Conservation (phyloP, 306 rosid genomes). For the Potentilla sterilis region DNA sequence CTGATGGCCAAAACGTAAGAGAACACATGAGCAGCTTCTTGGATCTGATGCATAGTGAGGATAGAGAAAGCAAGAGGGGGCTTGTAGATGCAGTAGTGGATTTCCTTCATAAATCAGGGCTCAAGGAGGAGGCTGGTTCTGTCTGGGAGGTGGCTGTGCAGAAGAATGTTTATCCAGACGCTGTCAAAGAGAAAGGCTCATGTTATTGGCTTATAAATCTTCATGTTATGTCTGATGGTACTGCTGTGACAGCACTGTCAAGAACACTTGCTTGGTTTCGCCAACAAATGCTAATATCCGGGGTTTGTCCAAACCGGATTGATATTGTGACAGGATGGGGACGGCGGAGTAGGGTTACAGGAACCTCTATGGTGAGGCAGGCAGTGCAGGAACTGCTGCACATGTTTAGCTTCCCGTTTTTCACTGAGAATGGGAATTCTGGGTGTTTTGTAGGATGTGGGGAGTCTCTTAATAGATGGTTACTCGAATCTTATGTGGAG, state of each 20-base stretch:
- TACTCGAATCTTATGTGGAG: conserved; percentile 77
- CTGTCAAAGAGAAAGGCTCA: conserved; percentile 72
- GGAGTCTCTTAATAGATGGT: conserved; percentile 81
- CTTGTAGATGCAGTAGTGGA: conserved; percentile 97
- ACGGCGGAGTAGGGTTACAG: conserved; percentile 84
- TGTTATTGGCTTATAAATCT: conserved; percentile 94
- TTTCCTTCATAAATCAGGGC: conserved; percentile 94
- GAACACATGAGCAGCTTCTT: conserved; percentile 73
- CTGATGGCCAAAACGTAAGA: conserved; percentile 81
- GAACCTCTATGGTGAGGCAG: conserved; percentile 81
- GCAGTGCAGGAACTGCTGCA: conserved; percentile 71
- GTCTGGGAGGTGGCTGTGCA: conserved; percentile 94
- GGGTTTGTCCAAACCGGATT: conserved; percentile 70
- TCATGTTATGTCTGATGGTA: conserved; percentile 96
- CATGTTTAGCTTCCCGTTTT: conserved; percentile 76
- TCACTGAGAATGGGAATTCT: conserved; percentile 80
- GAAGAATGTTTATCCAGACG: conserved; percentile 85
- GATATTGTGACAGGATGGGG: conserved; percentile 98
- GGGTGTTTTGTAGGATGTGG: conserved; percentile 94
- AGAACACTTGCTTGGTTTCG: conserved; percentile 93
- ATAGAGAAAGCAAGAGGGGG: conserved; percentile 93
- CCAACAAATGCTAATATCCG: conserved; percentile 65
- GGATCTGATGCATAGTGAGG: conserved; percentile 87
- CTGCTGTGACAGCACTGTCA: conserved; percentile 84
- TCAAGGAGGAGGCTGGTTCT: conserved; percentile 95